Evolutionary conservation across 1,139 yeast species (phyloP).

Genomic region (Ashbya aceris): DNA sequence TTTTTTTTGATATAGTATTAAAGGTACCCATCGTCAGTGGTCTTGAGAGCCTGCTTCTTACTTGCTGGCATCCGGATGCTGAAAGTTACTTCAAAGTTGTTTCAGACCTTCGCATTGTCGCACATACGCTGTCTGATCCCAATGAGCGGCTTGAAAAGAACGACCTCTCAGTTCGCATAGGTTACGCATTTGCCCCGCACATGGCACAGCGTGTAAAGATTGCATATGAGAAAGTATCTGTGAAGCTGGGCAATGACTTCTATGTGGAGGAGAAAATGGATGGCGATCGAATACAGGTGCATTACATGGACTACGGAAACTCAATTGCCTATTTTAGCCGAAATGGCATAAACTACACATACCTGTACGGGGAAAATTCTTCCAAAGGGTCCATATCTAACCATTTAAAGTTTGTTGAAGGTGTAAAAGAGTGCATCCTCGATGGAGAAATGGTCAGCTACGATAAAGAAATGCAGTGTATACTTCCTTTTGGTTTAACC

Average conservation of each 20-base stretch:
- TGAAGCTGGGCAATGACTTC: constrained; percentile 42
- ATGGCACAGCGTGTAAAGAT: constrained; percentile 46
- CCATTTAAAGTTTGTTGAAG: constrained; percentile 37
- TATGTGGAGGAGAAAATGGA: constrained; percentile 86
- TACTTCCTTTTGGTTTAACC: constrained; percentile 74
- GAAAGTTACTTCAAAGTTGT: constrained; percentile 54
- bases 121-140: constrained; percentile 50
- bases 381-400: constrained; percentile 51
- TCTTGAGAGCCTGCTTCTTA: constrained; percentile 52
- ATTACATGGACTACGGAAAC: constrained; percentile 36
- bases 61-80: constrained; percentile 80
- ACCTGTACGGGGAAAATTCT: constrained; percentile 58
- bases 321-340: constrained; percentile 57
- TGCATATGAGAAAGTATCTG: constrained; percentile 42
- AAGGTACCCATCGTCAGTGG: constrained; percentile 50
- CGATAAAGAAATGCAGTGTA: constrained; percentile 50
- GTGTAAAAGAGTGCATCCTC: constrained; percentile 43
- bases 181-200: constrained; percentile 63
- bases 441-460: constrained; percentile 96
- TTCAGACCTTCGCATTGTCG: constrained; percentile 53
- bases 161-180: constrained; percentile 41
- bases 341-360: constrained; percentile 62
- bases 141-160: constrained; percentile 34
- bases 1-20: constrained; percentile 59
- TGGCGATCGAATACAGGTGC: constrained; percentile 82